phyloP scores from a whole-genome alignment of 2,329 filamentous ascomycete species.

The Fusarium sacchari region DNA sequence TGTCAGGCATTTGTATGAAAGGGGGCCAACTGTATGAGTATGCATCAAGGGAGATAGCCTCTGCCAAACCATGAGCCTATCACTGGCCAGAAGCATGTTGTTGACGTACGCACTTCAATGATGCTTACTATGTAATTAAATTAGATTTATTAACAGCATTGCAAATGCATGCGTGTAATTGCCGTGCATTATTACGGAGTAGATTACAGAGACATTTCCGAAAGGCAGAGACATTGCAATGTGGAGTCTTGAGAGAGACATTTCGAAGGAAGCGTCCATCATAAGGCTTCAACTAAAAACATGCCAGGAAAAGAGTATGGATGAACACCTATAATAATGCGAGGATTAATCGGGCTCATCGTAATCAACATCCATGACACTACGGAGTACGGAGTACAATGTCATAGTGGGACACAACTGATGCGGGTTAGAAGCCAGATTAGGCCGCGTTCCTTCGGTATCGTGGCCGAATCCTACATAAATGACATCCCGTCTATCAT shows the following conservation, averaged over 20 bases:
- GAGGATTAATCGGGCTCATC: not conserved
- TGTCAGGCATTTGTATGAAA: conserved; percentile 3
- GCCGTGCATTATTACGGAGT: conserved; percentile 10
- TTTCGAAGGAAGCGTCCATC: not conserved
- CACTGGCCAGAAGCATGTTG: not conserved
- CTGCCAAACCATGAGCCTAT: conserved; percentile 9
- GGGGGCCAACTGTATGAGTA: conserved; percentile 3
- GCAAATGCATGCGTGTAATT: conserved; percentile 4
- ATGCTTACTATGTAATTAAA: not conserved
- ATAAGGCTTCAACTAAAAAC: not conserved
- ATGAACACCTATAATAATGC: not conserved
- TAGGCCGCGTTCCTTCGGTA: conserved; percentile 16
- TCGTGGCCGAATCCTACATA: conserved; percentile 27
- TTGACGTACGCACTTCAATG: conserved; percentile 3
- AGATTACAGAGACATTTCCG: conserved; percentile 1
- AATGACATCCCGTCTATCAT: conserved; percentile 21
- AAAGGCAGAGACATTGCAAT: not conserved
- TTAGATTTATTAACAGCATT: conserved; percentile 8
- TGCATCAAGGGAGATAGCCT: conserved; percentile 7
- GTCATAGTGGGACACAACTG: conserved; percentile 1
- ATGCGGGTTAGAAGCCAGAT: conserved; percentile 14
- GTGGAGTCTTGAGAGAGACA: conserved; percentile 1
- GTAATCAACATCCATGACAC: conserved; percentile 5
- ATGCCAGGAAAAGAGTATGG: not conserved
- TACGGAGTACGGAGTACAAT: too few relatives aligned